Conservation (phyloP, 768 basidiomycete species). For the Termitomyces bulborhizus region DNA sequence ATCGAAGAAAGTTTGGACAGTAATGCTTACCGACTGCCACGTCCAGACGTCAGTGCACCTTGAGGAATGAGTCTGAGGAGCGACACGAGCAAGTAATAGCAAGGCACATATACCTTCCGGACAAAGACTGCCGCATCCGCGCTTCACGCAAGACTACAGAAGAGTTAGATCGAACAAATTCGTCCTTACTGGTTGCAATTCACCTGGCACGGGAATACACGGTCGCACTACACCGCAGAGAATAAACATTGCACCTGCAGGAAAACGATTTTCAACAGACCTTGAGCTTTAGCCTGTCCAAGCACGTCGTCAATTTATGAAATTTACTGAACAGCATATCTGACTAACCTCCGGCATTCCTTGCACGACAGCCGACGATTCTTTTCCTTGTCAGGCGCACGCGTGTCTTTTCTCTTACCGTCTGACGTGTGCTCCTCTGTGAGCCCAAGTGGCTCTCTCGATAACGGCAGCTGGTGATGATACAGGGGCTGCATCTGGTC, state of each 20-base stretch:
- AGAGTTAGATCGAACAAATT: constrained; percentile 13
- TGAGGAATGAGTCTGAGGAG: neutral
- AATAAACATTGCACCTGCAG: neutral
- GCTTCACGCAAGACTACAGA: constrained; percentile 52
- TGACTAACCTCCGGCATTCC: constrained; percentile 41
- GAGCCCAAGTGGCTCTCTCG: constrained; percentile 1
- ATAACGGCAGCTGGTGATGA: constrained; percentile 7
- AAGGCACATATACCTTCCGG: constrained; percentile 43
- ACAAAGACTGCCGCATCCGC: constrained; percentile 58
- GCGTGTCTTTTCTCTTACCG: constrained; percentile 6
- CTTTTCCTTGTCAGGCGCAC: constrained; percentile 33
- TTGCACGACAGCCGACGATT: constrained; percentile 43
- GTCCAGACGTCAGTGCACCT: constrained; percentile 58
- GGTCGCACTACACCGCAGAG: constrained; percentile 42
- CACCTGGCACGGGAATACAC: constrained; percentile 58
- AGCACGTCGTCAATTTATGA: neutral
- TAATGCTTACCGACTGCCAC: constrained; percentile 50
- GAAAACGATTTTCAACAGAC: constrained; percentile 16
- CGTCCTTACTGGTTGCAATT: constrained; percentile 4
- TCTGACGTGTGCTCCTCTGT: constrained; percentile 3
- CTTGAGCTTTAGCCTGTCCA: constrained; percentile 42
- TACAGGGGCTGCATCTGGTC: constrained; percentile 4
- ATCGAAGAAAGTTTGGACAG: constrained; percentile 8
- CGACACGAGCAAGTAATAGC: constrained; percentile 5
- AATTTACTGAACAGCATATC: neutral